A percentile compares a stretch with the other conserved stretches of the same genome.
Conservation (phyloP, 2,329 filamentous ascomycete species). For the Stagonosporopsis vannaccii region DNA sequence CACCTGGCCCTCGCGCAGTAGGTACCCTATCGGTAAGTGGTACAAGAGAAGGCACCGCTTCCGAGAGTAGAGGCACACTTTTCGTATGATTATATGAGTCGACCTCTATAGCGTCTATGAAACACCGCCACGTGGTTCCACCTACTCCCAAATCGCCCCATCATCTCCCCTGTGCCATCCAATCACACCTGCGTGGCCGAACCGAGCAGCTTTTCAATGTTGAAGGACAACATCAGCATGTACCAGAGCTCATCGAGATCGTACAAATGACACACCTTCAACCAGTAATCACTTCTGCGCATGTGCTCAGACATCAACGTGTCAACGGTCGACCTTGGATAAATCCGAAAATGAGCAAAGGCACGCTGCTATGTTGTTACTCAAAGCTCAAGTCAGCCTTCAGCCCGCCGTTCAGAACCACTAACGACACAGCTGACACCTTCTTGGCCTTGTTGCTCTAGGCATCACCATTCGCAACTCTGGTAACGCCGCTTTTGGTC, state of each 20-base stretch:
- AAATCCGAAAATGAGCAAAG: not conserved
- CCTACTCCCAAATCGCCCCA: conserved; percentile 7
- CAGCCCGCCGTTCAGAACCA: not conserved
- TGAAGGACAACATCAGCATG: conserved; percentile 4
- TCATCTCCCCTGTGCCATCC: conserved; percentile 1
- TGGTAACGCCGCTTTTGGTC: conserved; percentile 8
- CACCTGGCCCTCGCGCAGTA: conserved; percentile 10
- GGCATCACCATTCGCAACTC: not conserved
- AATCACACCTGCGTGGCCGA: conserved; percentile 3
- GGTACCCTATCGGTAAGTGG: conserved; percentile 12
- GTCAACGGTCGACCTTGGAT: not conserved
- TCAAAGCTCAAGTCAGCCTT: conserved; percentile 6
- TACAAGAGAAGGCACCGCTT: conserved; percentile 16
- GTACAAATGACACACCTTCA: conserved; percentile 1
- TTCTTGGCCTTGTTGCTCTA: not conserved
- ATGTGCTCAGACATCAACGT: conserved; percentile 11
- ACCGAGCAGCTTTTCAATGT: not conserved
- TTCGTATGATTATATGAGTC: conserved; percentile 11
- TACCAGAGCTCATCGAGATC: not conserved
- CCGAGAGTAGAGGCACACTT: conserved; percentile 3
- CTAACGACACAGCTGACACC: conserved; percentile 6
- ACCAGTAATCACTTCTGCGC: not conserved
- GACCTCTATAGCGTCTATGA: conserved; percentile 5
- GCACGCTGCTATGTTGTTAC: conserved; percentile 11
- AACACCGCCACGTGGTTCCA: conserved; percentile 22